A percentile compares a stretch with the other conserved stretches of the same genome.
Conservation (phyloP, 345 rosid species). For the Diplotaxis tenuifolia region DNA sequence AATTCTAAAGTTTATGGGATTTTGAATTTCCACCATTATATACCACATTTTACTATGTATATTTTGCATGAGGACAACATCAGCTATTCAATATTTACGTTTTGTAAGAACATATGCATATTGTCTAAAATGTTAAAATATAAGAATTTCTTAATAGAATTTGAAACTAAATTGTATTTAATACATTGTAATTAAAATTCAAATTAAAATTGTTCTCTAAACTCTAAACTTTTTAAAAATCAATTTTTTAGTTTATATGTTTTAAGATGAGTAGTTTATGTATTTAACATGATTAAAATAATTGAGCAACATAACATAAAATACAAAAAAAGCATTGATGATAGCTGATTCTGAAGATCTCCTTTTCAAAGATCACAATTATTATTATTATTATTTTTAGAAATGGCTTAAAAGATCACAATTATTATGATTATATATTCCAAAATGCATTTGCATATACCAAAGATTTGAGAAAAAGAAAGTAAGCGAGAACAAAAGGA, state of each 20-base stretch:
- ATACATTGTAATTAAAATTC: not conserved
- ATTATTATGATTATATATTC: not conserved
- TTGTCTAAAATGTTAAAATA: not conserved
- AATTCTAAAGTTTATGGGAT: not conserved
- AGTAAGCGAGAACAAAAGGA: slow-evolving; percentile 8
- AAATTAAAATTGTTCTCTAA: not conserved
- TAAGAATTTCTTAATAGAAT: not conserved
- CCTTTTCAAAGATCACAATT: too few relatives aligned
- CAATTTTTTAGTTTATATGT: not conserved
- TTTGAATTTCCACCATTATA: not conserved
- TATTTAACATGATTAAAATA: not conserved
- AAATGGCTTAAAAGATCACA: too few relatives aligned
- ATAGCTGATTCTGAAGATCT: not conserved
- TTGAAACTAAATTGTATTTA: not conserved
- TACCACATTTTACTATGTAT: not conserved
- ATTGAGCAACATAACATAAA: not conserved
- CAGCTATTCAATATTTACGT: not conserved
- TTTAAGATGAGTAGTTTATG: not conserved
- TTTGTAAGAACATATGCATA: not conserved
- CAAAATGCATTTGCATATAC: not conserved
- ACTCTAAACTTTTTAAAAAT: not conserved
- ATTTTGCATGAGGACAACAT: not conserved
- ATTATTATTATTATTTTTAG: too few relatives aligned
- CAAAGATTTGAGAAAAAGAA: not conserved
- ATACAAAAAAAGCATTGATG: not conserved